Evolutionary conservation across 306 rosid species (phyloP), one percentile per base, ranked within the genome.

Genomic region (Biancaea sappan): DNA sequence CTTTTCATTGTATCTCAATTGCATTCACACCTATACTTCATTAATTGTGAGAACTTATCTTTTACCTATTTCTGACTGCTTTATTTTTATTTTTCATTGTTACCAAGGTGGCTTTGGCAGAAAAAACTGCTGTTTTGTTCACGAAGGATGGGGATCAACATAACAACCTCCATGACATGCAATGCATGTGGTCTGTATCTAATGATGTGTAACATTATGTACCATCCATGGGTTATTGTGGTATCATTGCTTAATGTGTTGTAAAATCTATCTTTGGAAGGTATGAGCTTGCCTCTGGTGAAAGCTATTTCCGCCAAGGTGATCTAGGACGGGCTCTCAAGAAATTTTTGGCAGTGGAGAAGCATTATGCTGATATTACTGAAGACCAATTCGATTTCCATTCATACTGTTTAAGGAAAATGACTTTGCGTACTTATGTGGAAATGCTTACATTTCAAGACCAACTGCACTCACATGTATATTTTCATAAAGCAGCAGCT

Each of bases 311-410:
- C 89, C 95, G 99, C 46, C 97, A 94, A 77, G 92, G 93, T 67
- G 96, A 94, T 77, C 91, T 94, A 72, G 99, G 97, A 53, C 80
- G 86, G 72, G 93, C 97, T 15, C 82, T 94, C 68, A 94, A 94
- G 85, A 94, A 88, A 35, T 90, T 85, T 82, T 88, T 94, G 84
- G 95, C 90, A 3, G 99, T 94, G 77, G 99, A 94, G 89, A 94
- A 94, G 85, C 99, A 94, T 81, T 87, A 94, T 86, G 93, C 92
- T 16, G 99, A 95, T 84, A 95, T 95, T 59, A 92, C 91, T 11
- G 99, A 95, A 84, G 99, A 95, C 64, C 99, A 95, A 82, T 95
- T 95, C 85, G 99, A 95, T 81, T 95, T 95, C 75, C 99, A 95
- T 86, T 88, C 99, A 68, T 95, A 95, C 80, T 95, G 99, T 90